Evolutionary conservation across 805 yeast genomes (phyloP), one percentile per base, ranked within the genome.

Genomic region (Metschnikowia proteae): DNA sequence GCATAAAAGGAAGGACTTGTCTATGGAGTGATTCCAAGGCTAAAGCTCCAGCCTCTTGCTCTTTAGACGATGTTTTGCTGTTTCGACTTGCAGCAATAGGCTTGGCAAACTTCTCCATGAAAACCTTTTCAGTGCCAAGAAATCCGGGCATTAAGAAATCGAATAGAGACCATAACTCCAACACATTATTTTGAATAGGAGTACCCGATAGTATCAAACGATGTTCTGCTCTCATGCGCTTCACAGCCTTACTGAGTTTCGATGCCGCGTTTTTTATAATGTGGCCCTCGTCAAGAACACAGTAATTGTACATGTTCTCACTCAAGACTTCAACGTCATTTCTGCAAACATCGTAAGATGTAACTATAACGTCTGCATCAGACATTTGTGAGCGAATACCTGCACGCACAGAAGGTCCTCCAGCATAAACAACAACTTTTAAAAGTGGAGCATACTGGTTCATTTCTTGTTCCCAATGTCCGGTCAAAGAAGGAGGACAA

Each of bases 111-210:
- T 91, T 80, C 53, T 92, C 98, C 60, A 90, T 94, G 72, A 94
- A 94, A 43, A 85, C 79, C 66, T 90, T 92, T 61, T 94, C 99
- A 3, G 95, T 84, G 10, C 99, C 99, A 55, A 94, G 73, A 61
- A 94, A 94, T 0, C 99, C 99, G 2, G 99, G 99, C 99, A 94
- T 94, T 65, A 94, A 75, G 66, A 90, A 94, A 66, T 94, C 99
- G 73, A 94, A 94, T 60, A 94, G 73, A 3, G 99, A 94, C 99
- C 99, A 94, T 53, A 94, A 73, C 66, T 94, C 99, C 38, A 94
- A 75, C 3, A 94, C 99, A 62, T 94, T 94, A 63, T 94, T 94
- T 66, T 94, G 99, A 59, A 94, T 94, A 10, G 99, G 99, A 0
- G 99, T 94, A 59, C 99, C 99, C 0, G 98, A 88, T 52, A 94